Conservation (phyloP, 2,329 filamentous ascomycete species). For the Macrophomina tecta region DNA sequence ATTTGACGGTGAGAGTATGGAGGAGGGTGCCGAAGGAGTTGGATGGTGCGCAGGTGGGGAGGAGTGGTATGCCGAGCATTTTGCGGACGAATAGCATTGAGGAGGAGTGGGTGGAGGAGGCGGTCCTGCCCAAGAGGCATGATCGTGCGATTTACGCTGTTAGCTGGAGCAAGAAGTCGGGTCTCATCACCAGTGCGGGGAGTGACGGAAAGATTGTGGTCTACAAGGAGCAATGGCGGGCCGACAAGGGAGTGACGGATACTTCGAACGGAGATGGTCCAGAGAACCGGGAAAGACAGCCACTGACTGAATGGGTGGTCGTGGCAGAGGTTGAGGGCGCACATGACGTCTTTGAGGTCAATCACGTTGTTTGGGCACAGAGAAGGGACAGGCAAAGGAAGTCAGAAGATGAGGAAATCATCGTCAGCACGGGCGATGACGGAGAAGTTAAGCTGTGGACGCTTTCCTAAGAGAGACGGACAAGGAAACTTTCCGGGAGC, state of each 20-base stretch:
- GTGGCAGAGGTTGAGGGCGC: conserved; percentile 72
- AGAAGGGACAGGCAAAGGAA: conserved; percentile 71
- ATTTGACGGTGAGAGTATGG: conserved; percentile 82
- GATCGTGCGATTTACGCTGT: conserved; percentile 83
- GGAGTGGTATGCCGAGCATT: conserved; percentile 81
- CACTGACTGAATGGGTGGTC: conserved; percentile 69
- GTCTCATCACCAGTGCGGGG: conserved; percentile 83
- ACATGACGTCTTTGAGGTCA: conserved; percentile 93
- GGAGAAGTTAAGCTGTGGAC: conserved; percentile 85
- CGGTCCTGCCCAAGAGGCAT: conserved; percentile 75
- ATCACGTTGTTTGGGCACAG: conserved; percentile 87
- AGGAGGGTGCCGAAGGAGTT: conserved; percentile 62
- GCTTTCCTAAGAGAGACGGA: background rate
- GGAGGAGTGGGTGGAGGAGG: conserved; percentile 84
- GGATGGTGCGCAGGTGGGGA: conserved; percentile 51
- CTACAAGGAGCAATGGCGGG: conserved; percentile 69
- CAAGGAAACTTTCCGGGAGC: background rate
- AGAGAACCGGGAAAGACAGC: conserved; percentile 30
- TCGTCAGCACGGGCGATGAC: conserved; percentile 92
- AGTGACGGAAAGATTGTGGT: conserved; percentile 83
- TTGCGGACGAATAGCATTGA: conserved; percentile 75
- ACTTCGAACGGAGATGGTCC: conserved; percentile 33
- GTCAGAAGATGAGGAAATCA: conserved; percentile 75
- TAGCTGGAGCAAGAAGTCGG: conserved; percentile 79
- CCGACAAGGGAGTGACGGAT: conserved; percentile 32